These are phyloP conservation scores for Boletellus ananiceps DNA, from an alignment of 768 basidiomycete genomes.

Conservation along the genomic window DNA sequence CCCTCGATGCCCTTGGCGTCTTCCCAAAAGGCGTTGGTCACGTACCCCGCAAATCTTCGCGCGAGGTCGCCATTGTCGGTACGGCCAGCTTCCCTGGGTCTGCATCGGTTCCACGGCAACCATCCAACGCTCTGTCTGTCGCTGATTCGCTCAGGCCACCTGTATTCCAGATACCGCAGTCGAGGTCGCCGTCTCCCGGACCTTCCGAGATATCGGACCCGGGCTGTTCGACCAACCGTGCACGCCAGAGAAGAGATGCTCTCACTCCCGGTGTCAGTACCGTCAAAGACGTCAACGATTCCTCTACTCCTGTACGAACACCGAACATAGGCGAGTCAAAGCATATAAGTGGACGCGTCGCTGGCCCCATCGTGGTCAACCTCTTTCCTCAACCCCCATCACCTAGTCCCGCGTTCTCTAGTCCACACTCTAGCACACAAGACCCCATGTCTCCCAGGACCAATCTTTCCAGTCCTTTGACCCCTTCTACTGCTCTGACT, in stretches of 20 bases:
- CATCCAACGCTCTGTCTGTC: slow-evolving; percentile 26
- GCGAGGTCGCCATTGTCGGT: slow-evolving; percentile 52
- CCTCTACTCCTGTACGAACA: slow-evolving; percentile 39
- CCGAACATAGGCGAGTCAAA: slow-evolving; percentile 62
- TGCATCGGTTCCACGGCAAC: slow-evolving; percentile 27
- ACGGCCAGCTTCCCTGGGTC: slow-evolving; percentile 32
- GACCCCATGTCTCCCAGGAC: slow-evolving; percentile 27
- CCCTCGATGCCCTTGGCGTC: slow-evolving; percentile 41
- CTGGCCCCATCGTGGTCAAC: slow-evolving; percentile 56
- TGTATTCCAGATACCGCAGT: slow-evolving; percentile 36
- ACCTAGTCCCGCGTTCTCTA: slow-evolving; percentile 24
- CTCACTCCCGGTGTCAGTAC: slow-evolving; percentile 30
- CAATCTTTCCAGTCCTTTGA: slow-evolving; percentile 20
- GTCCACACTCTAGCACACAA: slow-evolving; percentile 26
- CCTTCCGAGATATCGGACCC: slow-evolving; percentile 30
- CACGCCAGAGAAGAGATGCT: slow-evolving; percentile 32
- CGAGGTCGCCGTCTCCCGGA: slow-evolving; percentile 30
- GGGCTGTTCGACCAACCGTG: slow-evolving; percentile 25
- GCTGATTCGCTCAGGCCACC: slow-evolving; percentile 33
- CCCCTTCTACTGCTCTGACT: slow-evolving; percentile 24
- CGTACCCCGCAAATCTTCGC: slow-evolving; percentile 41
- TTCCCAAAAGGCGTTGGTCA: slow-evolving; percentile 32
- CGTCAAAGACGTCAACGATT: slow-evolving; percentile 24
- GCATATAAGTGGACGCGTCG: slow-evolving; percentile 55
- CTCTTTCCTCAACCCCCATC: slow-evolving; percentile 35